These are phyloP conservation scores for Yamadazyma trypodendri DNA, from an alignment of 1,139 yeast genomes.

Conservation along the genomic window DNA sequence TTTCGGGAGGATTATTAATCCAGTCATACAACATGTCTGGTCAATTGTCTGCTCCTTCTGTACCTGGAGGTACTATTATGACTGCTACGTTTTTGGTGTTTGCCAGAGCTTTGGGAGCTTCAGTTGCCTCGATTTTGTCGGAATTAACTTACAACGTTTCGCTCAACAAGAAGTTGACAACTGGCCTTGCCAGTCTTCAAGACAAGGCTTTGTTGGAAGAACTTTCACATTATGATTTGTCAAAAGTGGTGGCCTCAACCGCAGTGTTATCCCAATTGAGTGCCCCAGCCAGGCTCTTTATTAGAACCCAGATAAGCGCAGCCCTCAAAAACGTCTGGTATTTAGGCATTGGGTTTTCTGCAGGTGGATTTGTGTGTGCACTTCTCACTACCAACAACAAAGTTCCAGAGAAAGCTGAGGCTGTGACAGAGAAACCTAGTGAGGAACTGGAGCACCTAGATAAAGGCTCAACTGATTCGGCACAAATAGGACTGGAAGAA, in stretches of 20 bases:
- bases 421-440: too few species aligned
- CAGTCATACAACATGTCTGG: slow-evolving; percentile 29
- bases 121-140: slow-evolving; percentile 32
- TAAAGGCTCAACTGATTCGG: too few species aligned
- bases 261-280: slow-evolving; percentile 20
- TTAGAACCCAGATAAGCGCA: slow-evolving; percentile 28
- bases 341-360: slow-evolving; percentile 29
- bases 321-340: slow-evolving; percentile 34
- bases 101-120: slow-evolving; percentile 30
- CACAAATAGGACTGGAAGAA: too few species aligned
- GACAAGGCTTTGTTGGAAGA: slow-evolving; percentile 20
- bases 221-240: slow-evolving; percentile 17
- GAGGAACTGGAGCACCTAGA: too few species aligned
- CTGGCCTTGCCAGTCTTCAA: slow-evolving; percentile 16
- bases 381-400: background rate
- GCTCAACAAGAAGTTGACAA: slow-evolving; percentile 17
- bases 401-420: background rate
- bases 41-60: slow-evolving; percentile 36
- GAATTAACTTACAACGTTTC: slow-evolving; percentile 34
- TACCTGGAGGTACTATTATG: slow-evolving; percentile 36
- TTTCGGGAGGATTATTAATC: slow-evolving; percentile 29
- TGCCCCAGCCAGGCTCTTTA: slow-evolving; percentile 24
- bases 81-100: slow-evolving; percentile 35
- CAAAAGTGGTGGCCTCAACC: slow-evolving; percentile 20
- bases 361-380: slow-evolving; percentile 17